Evolutionary conservation across 257 asterid genomes (phyloP), one percentile per base, ranked within the genome.

Genomic region (Haberlea rhodopensis): DNA sequence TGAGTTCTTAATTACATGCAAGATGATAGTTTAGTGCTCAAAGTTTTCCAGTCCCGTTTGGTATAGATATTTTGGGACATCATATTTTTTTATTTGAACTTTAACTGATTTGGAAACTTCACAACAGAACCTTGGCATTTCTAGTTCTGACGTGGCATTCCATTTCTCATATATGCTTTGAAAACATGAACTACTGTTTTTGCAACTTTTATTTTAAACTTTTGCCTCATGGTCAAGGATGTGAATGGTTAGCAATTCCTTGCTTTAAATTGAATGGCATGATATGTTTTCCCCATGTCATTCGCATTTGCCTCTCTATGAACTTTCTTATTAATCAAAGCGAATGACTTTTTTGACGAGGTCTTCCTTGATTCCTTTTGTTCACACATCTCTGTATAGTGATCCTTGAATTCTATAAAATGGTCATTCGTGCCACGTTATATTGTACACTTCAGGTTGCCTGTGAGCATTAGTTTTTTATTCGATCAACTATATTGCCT

Each of bases 321-420:
- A 4, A 15, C 1, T 56, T 5, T 22, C 18, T n/a, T 16, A 23
- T 63, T 60, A 55, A 22, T 18, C n/a, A 13, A 26, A 40, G 31
- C 45, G 29, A 24, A 13, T 22, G 37, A 54, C 21, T 32, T 25
- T 18, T 1, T n/a, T 3, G 0, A 24, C 19, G 21, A 22, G 26
- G 21, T 20, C 62, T 63, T 57, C 29, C 52, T 58, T 9, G 25
- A 26, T 18, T 19, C 60, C n/a, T n/a, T n/a, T 46, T 55, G 48
- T 18, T 31, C 20, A n/a, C n/a, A n/a, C n/a, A n/a, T n/a, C n/a
- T n/a, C n/a, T 60, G 56, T 57, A 32, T 8, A 5, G 55, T 13
- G 6, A 40, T 22, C n/a, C 22, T 16, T n/a, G 21, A 59, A 40
- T 16, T 46, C 55, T 25, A 19, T 66, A 34, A 67, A 63, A 37